phyloP scores from a whole-genome alignment of 75 land plant species.

The Selaginella tamariscina region DNA sequence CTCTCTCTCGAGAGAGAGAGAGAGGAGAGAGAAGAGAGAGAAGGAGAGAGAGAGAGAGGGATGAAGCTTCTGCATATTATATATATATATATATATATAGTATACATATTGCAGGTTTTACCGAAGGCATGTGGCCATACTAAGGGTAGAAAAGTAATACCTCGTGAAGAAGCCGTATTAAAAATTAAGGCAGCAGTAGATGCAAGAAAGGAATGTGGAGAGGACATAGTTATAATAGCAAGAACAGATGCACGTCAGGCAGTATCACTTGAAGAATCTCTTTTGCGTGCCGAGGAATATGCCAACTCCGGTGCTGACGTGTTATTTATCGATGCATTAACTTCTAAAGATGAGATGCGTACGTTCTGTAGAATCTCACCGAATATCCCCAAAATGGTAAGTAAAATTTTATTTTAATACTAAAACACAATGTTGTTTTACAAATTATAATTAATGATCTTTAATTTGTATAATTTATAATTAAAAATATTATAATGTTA shows the following conservation, averaged over 20 bases:
- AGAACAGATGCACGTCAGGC: conserved; percentile 7
- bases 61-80: no score
- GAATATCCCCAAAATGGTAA: neutral
- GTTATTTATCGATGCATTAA: conserved; percentile 1
- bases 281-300: neutral
- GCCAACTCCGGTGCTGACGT: conserved; percentile 1
- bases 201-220: neutral
- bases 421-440: no score
- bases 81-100: no score
- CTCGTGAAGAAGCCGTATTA: neutral
- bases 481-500: neutral
- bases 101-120: neutral
- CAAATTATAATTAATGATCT: no score
- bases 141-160: neutral
- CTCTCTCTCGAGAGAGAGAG: no score
- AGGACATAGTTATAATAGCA: conserved; percentile 4
- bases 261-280: neutral
- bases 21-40: no score
- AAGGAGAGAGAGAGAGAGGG: no score
- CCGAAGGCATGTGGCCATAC: conserved; percentile 10
- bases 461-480: neutral
- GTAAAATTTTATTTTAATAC: no score
- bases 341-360: conserved; percentile 9
- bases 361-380: neutral
- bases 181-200: conserved; percentile 6